These are phyloP conservation scores for Nematocida homosporus DNA, from an alignment of 371 early-diverging fungal genomes.

Conservation along the genomic window DNA sequence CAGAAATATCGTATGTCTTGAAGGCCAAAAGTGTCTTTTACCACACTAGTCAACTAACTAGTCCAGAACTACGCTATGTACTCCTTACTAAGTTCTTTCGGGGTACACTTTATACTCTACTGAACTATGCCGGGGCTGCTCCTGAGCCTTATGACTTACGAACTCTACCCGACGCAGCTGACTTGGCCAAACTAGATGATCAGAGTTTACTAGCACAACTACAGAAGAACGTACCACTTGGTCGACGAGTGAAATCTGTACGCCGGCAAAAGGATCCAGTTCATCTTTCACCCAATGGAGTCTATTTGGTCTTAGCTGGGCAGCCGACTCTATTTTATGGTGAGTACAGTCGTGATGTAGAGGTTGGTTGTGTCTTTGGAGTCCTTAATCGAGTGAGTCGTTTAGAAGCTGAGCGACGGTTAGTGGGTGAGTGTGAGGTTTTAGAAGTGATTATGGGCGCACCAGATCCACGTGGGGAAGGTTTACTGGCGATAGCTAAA, in stretches of 20 bases:
- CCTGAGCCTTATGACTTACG: constrained; percentile 3
- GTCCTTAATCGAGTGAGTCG: neutral
- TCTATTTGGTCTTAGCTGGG: constrained; percentile 22
- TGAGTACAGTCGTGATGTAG: neutral
- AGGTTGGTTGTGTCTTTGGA: neutral
- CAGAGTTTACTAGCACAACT: neutral
- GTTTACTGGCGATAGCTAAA: neutral
- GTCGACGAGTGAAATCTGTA: neutral
- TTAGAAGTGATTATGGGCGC: neutral
- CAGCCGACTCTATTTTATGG: neutral
- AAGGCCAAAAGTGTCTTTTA: constrained; percentile 18
- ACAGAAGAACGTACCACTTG: neutral
- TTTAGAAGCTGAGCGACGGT: neutral
- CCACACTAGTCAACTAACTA: neutral
- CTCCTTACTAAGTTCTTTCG: constrained; percentile 29
- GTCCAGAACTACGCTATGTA: neutral
- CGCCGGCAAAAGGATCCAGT: neutral
- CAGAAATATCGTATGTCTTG: constrained; percentile 8
- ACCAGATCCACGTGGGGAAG: neutral
- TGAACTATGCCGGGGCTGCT: constrained; percentile 28
- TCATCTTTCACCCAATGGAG: neutral
- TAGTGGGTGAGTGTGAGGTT: neutral
- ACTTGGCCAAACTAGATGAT: neutral
- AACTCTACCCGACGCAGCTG: neutral
- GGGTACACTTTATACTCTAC: constrained; percentile 20